Evolutionary conservation across 2,329 filamentous ascomycete species (phyloP).

Genomic region (Ceratocystis albifundus): DNA sequence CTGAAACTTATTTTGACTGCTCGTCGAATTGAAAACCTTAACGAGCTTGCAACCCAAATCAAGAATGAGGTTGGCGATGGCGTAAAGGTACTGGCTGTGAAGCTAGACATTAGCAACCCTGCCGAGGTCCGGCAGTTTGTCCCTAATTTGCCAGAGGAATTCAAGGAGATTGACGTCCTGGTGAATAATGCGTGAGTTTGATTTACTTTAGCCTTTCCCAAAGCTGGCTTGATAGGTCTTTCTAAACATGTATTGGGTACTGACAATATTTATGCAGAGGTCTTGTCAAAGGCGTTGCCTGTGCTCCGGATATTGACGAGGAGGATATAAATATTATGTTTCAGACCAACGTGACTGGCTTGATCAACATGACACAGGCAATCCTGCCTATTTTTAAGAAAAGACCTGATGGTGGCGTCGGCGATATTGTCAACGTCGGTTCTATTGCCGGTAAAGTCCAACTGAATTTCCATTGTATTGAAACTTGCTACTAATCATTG

Average conservation of each 20-base stretch:
- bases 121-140: constrained; percentile 66
- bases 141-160: constrained; percentile 62
- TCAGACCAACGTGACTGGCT: constrained; percentile 80
- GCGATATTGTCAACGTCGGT: constrained; percentile 92
- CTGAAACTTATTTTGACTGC: constrained; percentile 81
- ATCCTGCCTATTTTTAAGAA: constrained; percentile 71
- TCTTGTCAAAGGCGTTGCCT: constrained; percentile 76
- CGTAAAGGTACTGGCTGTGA: constrained; percentile 69
- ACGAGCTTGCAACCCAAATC: constrained; percentile 67
- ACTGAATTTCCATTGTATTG: neutral
- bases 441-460: constrained; percentile 58
- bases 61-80: constrained; percentile 62
- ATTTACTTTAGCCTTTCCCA: neutral
- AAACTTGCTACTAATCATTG: neutral
- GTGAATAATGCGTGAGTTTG: constrained; percentile 84
- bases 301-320: constrained; percentile 69
- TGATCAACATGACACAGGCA: constrained; percentile 95
- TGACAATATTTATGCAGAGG: constrained; percentile 43
- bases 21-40: constrained; percentile 66
- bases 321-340: constrained; percentile 84
- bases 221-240: too few species aligned
- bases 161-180: constrained; percentile 71
- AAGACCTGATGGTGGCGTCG: constrained; percentile 61
- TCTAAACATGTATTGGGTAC: constrained; percentile 1
- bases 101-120: constrained; percentile 76